A percentile compares a stretch with the other conserved stretches of the same genome.
Conservation (phyloP, 1,284 basidiomycete species). For the Austroboletus niveus region DNA sequence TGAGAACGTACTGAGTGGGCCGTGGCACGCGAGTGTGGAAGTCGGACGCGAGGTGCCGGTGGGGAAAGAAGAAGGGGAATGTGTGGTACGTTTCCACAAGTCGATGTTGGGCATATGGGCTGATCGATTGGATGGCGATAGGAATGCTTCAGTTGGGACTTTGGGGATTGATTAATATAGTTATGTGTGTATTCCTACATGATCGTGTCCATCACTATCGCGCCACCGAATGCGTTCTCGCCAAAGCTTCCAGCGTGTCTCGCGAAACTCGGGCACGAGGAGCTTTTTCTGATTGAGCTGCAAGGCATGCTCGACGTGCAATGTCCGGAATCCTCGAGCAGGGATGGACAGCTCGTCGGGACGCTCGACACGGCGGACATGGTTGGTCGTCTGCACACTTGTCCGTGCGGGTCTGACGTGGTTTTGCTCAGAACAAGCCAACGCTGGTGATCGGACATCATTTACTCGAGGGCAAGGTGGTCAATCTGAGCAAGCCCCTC, state of each 20-base stretch:
- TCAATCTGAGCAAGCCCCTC: slow-evolving; percentile 72
- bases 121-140: slow-evolving; percentile 17
- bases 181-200: slow-evolving; percentile 32
- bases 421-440: slow-evolving; percentile 59
- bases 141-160: slow-evolving; percentile 75
- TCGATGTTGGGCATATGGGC: slow-evolving; percentile 1
- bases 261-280: slow-evolving; percentile 64
- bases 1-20: slow-evolving; percentile 68
- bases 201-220: slow-evolving; percentile 52
- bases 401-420: slow-evolving; percentile 1
- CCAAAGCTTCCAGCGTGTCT: slow-evolving; percentile 55
- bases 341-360: slow-evolving; percentile 63
- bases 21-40: slow-evolving; percentile 69
- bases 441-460: slow-evolving; percentile 85
- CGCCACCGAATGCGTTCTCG: slow-evolving; percentile 29
- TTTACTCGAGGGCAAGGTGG: slow-evolving; percentile 84
- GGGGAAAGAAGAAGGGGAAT: slow-evolving; percentile 51
- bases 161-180: slow-evolving; percentile 45
- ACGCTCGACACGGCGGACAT: slow-evolving; percentile 54
- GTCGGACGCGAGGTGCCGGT: slow-evolving; percentile 60
- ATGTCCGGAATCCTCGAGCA: slow-evolving; percentile 42
- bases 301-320: slow-evolving; percentile 72
- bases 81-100: slow-evolving; percentile 47
- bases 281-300: slow-evolving; percentile 71
- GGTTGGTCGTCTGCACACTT: slow-evolving; percentile 28